A percentile compares a stretch with the other conserved stretches of the same genome.
Evolutionary conservation across 1,284 basidiomycete genomes (phyloP).

Genomic region (Sporisorium sorghi): DNA sequence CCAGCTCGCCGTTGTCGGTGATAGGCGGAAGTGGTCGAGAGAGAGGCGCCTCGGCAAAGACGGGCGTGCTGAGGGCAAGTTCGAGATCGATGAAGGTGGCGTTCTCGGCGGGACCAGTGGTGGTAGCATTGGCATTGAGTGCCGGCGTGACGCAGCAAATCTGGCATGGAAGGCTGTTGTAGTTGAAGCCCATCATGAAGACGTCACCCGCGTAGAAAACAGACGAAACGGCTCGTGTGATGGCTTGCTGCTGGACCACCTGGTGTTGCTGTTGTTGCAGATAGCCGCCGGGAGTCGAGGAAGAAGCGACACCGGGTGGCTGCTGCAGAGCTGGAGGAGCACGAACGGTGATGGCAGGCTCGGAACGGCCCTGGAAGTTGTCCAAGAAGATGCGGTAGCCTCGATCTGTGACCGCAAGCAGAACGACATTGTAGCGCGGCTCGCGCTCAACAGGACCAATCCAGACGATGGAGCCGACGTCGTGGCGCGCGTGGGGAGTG

Average conservation of each 20-base stretch:
- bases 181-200: conserved; percentile 58
- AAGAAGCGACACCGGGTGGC: conserved; percentile 35
- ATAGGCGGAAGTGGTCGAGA: conserved; percentile 20
- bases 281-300: conserved; percentile 14
- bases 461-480: conserved; percentile 61
- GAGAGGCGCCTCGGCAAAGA: conserved; percentile 53
- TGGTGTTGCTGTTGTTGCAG: conserved; percentile 26
- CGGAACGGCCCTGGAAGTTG: conserved; percentile 59
- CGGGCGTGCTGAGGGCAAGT: conserved; percentile 49
- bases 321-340: conserved; percentile 51
- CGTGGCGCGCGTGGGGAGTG: conserved; percentile 59
- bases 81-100: conserved; percentile 54
- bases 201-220: conserved; percentile 51
- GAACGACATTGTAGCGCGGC: conserved; percentile 47
- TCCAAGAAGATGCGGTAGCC: conserved; percentile 67
- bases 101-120: conserved; percentile 43
- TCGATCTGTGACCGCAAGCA: conserved; percentile 66
- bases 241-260: conserved; percentile 21
- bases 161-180: conserved; percentile 40
- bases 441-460: conserved; percentile 56
- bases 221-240: conserved; percentile 47
- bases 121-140: conserved; percentile 32
- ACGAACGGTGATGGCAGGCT: conserved; percentile 46
- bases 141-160: conserved; percentile 52
- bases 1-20: conserved; percentile 52